These are phyloP conservation scores for Sugiyamaella valdiviana DNA, from an alignment of 805 yeast genomes.

Conservation along the genomic window DNA sequence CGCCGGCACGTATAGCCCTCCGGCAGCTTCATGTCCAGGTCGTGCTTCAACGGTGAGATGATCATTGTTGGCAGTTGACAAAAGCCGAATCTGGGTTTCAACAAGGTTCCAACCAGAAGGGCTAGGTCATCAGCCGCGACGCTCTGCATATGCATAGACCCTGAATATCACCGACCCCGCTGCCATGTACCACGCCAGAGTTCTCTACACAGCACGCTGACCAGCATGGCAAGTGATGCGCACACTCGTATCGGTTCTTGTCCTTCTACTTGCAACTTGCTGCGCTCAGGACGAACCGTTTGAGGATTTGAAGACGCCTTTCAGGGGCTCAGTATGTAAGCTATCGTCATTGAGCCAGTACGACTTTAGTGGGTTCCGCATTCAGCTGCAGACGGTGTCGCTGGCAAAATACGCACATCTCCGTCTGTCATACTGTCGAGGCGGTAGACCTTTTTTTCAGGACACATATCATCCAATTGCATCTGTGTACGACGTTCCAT, in stretches of 20 bases:
- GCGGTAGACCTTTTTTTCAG: constrained; percentile 6
- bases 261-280: too few relatives aligned
- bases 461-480: constrained; percentile 18
- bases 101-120: too few relatives aligned
- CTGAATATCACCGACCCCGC: too few relatives aligned
- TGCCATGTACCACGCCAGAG: too few relatives aligned
- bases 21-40: constrained; percentile 10
- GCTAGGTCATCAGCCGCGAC: too few relatives aligned
- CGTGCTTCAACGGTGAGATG: background rate
- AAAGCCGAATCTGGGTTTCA: too few relatives aligned
- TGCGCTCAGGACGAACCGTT: background rate
- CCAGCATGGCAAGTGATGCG: too few relatives aligned
- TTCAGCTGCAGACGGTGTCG: constrained; percentile 19
- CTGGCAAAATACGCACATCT: constrained; percentile 10
- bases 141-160: too few relatives aligned
- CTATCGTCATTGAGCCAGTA: constrained; percentile 14
- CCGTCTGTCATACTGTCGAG: constrained; percentile 16
- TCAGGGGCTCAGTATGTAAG: constrained; percentile 12
- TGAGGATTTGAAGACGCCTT: background rate
- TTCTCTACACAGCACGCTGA: too few relatives aligned
- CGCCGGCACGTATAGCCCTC: constrained; percentile 12
- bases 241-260: too few relatives aligned
- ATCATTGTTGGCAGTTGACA: background rate
- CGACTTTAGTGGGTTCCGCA: constrained; percentile 19
- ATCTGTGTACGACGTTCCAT: constrained; percentile 10